Evolutionary conservation across 1,284 basidiomycete species (phyloP), one percentile per base, ranked within the genome.

Genomic region (Anthracocystis panici-leucophaei): DNA sequence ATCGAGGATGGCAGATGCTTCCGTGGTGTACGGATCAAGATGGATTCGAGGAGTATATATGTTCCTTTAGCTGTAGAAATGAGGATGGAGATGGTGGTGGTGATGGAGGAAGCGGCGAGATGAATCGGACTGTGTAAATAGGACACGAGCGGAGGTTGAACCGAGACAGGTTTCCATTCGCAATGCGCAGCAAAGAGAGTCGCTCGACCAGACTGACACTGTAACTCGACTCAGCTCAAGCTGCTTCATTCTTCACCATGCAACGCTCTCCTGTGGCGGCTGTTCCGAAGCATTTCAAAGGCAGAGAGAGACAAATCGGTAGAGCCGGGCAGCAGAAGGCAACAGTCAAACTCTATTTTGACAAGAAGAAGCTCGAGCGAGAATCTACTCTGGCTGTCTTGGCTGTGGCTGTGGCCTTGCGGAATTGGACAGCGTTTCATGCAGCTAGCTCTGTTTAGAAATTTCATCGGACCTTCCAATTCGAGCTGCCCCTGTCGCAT

Each of bases 51-150:
- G 33, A n/a, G 20, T 23, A 60, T 21, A 33, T 27, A 25, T 54
- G 33, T 38, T 18, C 23, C 35, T 3, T 14, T 16, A 18, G 21
- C 21, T 35, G 9, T 16, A 29, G 18, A 25, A 7, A 31, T 10
- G 52, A 52, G 8, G 35, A 21, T 58, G 35, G 25, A 25, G 41
- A 11, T 42, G 50, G 40, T 53, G 57, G 38, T 61, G 54, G 45
- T 33, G 42, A 45, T 40, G 55, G 51, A 44, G 38, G 18, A 18
- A 51, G 65, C 12, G 53, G 50, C 25, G 27, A 29, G 56, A 59
- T 29, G 44, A 53, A 70, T 41, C 45, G 61, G 57, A 69, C 52
- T 49, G 62, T 65, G 68, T 70, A 70, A 65, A 70, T 70, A 65
- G 57, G 54, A 44, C 21, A 50, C 41, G 49, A 57, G 67, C 62